Evolutionary conservation across 2,329 filamentous ascomycete genomes (phyloP).

Genomic region (Ascochyta viciae-villosae): DNA sequence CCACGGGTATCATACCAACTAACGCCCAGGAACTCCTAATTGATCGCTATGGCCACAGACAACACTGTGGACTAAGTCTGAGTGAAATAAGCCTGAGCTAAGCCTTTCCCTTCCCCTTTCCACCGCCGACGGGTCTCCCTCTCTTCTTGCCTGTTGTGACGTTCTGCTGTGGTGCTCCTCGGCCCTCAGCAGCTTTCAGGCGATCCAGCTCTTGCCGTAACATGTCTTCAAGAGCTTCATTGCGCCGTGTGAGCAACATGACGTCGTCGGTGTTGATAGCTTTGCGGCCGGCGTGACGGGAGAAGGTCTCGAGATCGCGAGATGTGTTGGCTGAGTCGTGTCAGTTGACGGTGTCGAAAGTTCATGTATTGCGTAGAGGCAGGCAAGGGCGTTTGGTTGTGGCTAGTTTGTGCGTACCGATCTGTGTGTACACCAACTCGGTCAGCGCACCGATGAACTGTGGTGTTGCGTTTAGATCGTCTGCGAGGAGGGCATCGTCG

Average conservation of each 20-base stretch:
- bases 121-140: conserved; percentile 31
- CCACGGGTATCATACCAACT: conserved; percentile 11
- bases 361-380: neutral
- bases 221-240: conserved; percentile 81
- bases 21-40: neutral
- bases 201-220: conserved; percentile 72
- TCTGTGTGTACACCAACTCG: conserved; percentile 86
- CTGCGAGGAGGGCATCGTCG: conserved; percentile 77
- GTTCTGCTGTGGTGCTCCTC: conserved; percentile 21
- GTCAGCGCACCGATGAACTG: conserved; percentile 82
- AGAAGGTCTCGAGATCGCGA: conserved; percentile 66
- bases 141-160: conserved; percentile 20
- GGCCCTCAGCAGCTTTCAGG: conserved; percentile 41
- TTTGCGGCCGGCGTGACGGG: conserved; percentile 78
- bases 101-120: conserved; percentile 31
- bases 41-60: too few species aligned
- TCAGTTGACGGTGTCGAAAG: neutral
- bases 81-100: neutral
- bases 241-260: conserved; percentile 82
- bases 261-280: conserved; percentile 88
- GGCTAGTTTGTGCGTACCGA: conserved; percentile 63
- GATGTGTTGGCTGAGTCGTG: conserved; percentile 45
- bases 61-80: neutral
- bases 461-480: conserved; percentile 84
- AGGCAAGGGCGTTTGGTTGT: neutral